These are phyloP conservation scores for Clonostachys sp. DNA, from an alignment of 2,329 filamentous ascomycete genomes.

Conservation along the genomic window DNA sequence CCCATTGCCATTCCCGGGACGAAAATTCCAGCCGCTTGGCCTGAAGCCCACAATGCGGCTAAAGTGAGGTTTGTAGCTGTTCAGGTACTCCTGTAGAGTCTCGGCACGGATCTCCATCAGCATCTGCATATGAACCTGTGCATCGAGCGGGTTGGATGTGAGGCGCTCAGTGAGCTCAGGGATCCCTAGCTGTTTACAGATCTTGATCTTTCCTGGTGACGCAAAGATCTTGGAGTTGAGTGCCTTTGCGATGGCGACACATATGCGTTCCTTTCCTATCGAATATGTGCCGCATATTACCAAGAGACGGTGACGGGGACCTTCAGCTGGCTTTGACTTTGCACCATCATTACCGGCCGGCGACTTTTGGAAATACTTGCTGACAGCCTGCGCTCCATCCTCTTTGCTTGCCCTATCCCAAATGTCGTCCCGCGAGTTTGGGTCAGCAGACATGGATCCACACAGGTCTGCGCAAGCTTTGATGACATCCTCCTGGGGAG, in stretches of 20 bases:
- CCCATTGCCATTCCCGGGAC: slow-evolving; percentile 54
- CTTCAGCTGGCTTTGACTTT: slow-evolving; percentile 14
- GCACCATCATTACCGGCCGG: slow-evolving; percentile 21
- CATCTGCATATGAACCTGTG: slow-evolving; percentile 97
- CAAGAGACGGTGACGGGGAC: slow-evolving; percentile 58
- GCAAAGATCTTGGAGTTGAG: slow-evolving; percentile 88
- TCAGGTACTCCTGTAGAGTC: slow-evolving; percentile 85
- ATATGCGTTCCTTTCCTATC: slow-evolving; percentile 96
- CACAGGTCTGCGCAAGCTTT: slow-evolving; percentile 84
- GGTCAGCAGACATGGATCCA: slow-evolving; percentile 66
- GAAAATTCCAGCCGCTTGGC: slow-evolving; percentile 92
- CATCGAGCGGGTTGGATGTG: slow-evolving; percentile 74
- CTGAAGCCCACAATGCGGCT: slow-evolving; percentile 84
- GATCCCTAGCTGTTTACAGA: slow-evolving; percentile 82
- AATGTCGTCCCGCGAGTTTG: slow-evolving; percentile 38
- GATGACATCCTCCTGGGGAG: slow-evolving; percentile 83
- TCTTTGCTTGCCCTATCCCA: slow-evolving; percentile 39
- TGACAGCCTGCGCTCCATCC: slow-evolving; percentile 37
- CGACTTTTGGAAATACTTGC: slow-evolving; percentile 43
- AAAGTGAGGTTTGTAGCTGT: slow-evolving; percentile 76
- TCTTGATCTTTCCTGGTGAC: slow-evolving; percentile 73
- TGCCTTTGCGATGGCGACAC: slow-evolving; percentile 83
- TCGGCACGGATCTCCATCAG: slow-evolving; percentile 91
- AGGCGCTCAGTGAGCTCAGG: slow-evolving; percentile 72
- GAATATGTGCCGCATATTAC: slow-evolving; percentile 96